Base-by-base conservation (phyloP, 495 filamentous ascomycete species). In the Tuber brumale region DNA sequence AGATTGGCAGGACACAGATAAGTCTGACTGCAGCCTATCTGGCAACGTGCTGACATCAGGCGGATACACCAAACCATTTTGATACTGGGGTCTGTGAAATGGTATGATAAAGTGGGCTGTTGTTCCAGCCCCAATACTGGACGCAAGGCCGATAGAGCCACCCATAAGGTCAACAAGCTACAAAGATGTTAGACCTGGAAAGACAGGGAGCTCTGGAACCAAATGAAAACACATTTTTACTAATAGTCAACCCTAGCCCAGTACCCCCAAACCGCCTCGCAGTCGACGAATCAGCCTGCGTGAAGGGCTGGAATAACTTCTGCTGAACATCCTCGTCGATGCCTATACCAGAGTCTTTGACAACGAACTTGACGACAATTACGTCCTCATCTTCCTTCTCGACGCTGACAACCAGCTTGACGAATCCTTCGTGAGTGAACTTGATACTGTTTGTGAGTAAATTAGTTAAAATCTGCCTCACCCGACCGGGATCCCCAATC, bases 391-490 rank as follows among this genome's bases (percentile, higher is more conserved):
- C 85, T 76, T 89, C 87, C 27, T 84, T 83, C 73, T 87, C 85
- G 61, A 86, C 86, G 70, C 81, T 75, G 19, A 88, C 86, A 0
- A 81, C 84, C 71, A 90, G 85, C 73, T 86, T 88, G 18, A 97
- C 89, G 73, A 87, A 87, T 1, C 94, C 94, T 39, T 89, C 85
- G 42, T 89, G 89, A 0, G 94, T 96, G 79, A 97, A 96, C 78
- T 97, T 96, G 84, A 97, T 93, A 74, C 91, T 92, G 81, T 97
- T 97, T 14, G 91, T 91, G n/a, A 97, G 86, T 21, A 97, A 84
- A 80, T 96, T 97, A 41, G 91, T 93, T 19, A 97, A 87, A 45
- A 97, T 91, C 84, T 97, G 94, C 27, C 93, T 88, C 70, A 94
- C 88, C 46, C 94, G 86, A 0, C 92, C 89, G 1, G 93, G 91